These are phyloP conservation scores for Mucor ambiguus DNA, from an alignment of 371 early-diverging fungal genomes.

Conservation along the genomic window DNA sequence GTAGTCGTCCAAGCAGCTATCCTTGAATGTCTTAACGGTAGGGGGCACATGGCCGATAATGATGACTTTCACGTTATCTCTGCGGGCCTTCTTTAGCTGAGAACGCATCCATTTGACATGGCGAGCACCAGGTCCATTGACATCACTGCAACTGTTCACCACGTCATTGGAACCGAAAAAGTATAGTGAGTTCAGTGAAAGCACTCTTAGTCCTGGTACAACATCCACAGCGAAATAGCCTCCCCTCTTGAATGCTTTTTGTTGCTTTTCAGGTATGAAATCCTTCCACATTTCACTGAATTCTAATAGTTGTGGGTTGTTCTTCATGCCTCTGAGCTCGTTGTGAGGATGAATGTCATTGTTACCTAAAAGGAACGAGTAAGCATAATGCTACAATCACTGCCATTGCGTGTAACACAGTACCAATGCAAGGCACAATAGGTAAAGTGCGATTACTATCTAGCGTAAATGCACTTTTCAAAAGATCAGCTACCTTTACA, in stretches of 20 bases:
- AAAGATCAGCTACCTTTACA: constrained; percentile 23
- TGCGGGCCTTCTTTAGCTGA: constrained; percentile 52
- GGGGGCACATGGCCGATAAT: constrained; percentile 84
- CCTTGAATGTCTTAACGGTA: constrained; percentile 60
- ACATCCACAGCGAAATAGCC: constrained; percentile 73
- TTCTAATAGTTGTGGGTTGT: constrained; percentile 36
- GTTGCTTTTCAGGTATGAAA: constrained; percentile 60
- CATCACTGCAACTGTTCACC: constrained; percentile 51
- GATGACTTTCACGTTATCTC: constrained; percentile 52
- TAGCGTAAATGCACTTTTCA: constrained; percentile 25
- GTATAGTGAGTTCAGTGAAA: constrained; percentile 73
- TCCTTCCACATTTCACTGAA: constrained; percentile 56
- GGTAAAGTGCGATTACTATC: constrained; percentile 33
- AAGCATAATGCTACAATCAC: background rate
- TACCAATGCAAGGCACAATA: constrained; percentile 55
- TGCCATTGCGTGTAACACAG: background rate
- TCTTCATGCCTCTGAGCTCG: constrained; percentile 46
- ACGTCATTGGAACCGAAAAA: constrained; percentile 71
- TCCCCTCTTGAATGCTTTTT: constrained; percentile 59
- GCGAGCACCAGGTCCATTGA: constrained; percentile 59
- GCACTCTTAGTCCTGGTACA: constrained; percentile 42
- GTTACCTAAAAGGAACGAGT: constrained; percentile 52
- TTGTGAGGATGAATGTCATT: constrained; percentile 80
- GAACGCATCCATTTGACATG: constrained; percentile 74
- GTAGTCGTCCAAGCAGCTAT: constrained; percentile 62